Conservation (phyloP, 1,284 basidiomycete species). For the Omphalotus olearius region DNA sequence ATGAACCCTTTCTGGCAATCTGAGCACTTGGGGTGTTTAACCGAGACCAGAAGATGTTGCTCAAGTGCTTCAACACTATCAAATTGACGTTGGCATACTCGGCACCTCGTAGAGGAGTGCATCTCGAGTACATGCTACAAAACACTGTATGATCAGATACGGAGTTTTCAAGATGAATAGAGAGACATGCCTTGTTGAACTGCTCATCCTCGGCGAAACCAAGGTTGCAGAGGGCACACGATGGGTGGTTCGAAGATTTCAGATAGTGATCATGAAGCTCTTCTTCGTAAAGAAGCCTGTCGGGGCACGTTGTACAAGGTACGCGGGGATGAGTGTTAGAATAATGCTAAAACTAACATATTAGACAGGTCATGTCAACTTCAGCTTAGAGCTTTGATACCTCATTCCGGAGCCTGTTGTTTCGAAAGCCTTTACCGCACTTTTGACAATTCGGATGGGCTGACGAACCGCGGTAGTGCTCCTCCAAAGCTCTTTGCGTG, state of each 20-base stretch:
- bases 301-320: background rate
- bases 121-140: slow-evolving; percentile 17
- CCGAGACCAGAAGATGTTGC: slow-evolving; percentile 18
- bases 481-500: slow-evolving; percentile 23
- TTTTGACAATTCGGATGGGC: slow-evolving; percentile 36
- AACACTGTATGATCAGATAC: background rate
- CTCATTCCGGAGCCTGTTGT: background rate
- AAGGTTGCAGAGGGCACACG: slow-evolving; percentile 1
- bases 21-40: slow-evolving; percentile 7
- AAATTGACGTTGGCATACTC: slow-evolving; percentile 19
- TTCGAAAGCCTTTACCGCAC: slow-evolving; percentile 26
- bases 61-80: slow-evolving; percentile 11
- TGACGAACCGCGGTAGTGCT: slow-evolving; percentile 38
- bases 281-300: background rate
- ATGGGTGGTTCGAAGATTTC: slow-evolving; percentile 1
- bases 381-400: slow-evolving; percentile 1
- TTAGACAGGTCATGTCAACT: background rate
- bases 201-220: slow-evolving; percentile 20
- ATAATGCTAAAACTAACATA: background rate
- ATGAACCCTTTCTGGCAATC: slow-evolving; percentile 1
- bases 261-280: background rate
- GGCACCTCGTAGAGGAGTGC: slow-evolving; percentile 19
- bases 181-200: slow-evolving; percentile 25
- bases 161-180: background rate
- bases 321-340: background rate